Conservation (phyloP, 345 rosid genomes). For the Excoecaria cochinchinensis region DNA sequence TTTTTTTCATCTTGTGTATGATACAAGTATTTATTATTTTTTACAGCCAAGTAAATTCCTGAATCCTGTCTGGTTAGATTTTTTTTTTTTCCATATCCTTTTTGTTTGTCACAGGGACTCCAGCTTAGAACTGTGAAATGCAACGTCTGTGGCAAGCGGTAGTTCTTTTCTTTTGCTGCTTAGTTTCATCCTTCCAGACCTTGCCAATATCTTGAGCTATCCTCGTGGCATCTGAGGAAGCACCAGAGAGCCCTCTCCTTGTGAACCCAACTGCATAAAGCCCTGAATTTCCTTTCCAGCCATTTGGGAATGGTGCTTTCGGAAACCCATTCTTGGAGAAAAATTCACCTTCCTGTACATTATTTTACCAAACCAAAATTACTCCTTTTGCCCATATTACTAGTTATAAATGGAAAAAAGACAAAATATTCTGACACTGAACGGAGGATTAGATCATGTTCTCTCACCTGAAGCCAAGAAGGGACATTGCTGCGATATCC, state of each 20-base stretch:
- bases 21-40: conserved; percentile 17
- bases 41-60: conserved; percentile 10
- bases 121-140: conserved; percentile 62
- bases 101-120: background rate
- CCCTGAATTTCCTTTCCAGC: conserved; percentile 84
- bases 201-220: conserved; percentile 71
- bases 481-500: conserved; percentile 78
- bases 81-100: no score
- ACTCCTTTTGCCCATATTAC: background rate
- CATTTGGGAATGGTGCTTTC: conserved; percentile 70
- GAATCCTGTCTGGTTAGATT: background rate
- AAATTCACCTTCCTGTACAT: conserved; percentile 65
- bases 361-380: conserved; percentile 5
- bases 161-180: conserved; percentile 58
- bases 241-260: conserved; percentile 82
- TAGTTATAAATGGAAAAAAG: background rate
- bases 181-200: conserved; percentile 69
- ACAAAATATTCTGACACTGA: background rate
- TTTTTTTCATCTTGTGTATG: conserved; percentile 11
- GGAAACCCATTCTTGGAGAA: conserved; percentile 74
- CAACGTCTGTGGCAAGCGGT: conserved; percentile 76
- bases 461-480: conserved; percentile 73
- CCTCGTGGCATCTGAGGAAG: conserved; percentile 62
- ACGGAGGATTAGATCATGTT: conserved; percentile 33
- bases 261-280: conserved; percentile 93